Evolutionary conservation across 2,329 filamentous ascomycete species (phyloP), one percentile per base, ranked within the genome.

Genomic region (Ophiostoma tasmaniense): DNA sequence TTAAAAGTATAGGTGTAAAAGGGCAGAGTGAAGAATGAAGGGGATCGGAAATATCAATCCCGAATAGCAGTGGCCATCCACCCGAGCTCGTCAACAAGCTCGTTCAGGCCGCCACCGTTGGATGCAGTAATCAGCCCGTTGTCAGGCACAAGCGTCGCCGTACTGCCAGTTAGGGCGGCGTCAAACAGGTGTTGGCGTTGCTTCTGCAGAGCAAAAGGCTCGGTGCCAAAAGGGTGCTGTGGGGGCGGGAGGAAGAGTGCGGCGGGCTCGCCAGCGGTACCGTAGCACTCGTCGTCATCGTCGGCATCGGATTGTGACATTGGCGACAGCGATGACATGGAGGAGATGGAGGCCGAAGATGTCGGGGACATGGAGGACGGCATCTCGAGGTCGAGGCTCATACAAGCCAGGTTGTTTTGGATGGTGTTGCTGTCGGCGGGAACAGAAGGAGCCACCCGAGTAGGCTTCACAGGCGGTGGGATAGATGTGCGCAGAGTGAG

Each of bases 61-160:
- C 78, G 77, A 71, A 86, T 83, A 30, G 80, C 76, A 39, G 81
- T 79, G 13, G 80, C 81, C 75, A 86, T 82, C 83, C 83, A 85
- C 68, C 81, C 79, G 71, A 85, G 76, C 74, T 86, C 84, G 66
- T 70, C 77, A 7, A 78, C 75, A 8, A 81, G 71, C 37, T 79
- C 77, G 4, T 75, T 7, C 75, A 73, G 33, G 25, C 65, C 66
- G 77, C 28, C 14, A 74, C 74, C 25, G 75, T 75, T 74, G 33
- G 72, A 73, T 17, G 74, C 69, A 1, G 74, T 71, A 20, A 75
- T 69, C 14, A 71, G 73, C n/a, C 55, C 52, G 13, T 74, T 72
- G 35, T 74, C 72, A 3, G 77, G 74, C 6, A 78, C 72, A 10
- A 79, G 67, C 0, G 74, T 75, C 1, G 78, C 74, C 1, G 75